Evolutionary conservation across 305 asterid species (phyloP), one percentile per base, ranked within the genome.

Genomic region (Fraxinus angustifolia): DNA sequence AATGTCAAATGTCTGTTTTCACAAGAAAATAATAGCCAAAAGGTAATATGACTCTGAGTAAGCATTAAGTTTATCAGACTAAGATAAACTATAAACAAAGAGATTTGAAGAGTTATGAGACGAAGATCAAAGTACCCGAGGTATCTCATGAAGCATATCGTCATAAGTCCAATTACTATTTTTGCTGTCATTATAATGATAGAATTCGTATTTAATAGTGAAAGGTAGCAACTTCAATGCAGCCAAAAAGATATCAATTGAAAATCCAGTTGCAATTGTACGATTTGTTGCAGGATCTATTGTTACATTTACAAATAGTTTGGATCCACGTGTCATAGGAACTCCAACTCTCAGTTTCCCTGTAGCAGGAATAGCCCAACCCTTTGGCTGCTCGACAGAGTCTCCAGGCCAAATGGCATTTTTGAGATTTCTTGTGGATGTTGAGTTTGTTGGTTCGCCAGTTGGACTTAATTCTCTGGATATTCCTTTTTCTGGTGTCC

Each of bases 331-430:
- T 79, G 79, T 88, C 85, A 78, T 31, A 19, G 94, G 92, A 56
- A 91, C 80, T 31, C 92, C 94, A 17, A 91, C 86, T 84, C 77
- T 85, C 35, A 91, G 85, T 8, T 78, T 86, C 76, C 89, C 86
- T 16, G 48, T 68, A 21, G 84, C n/a, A 2, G 92, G 89, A 53
- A 87, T 82, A 45, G 83, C 83, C 94, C 91, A 89, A 26, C 92
- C 91, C 82, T 79, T 78, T 0, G 97, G 92, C 26, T 23, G 75
- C 17, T 45, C 62, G 4, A 58, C 16, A 40, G 91, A 88, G 85
- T 90, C 91, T 38, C 96, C 96, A 0, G 94, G 97, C 96, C 96
- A 93, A 8, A 87, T 34, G 5, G 89, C 85, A 8, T 26, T 83
- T 76, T 87, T 90, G 35, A 91, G 85, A 31, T 67, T 82, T 6